phyloP scores from a whole-genome alignment of 495 filamentous ascomycete genomes.

The Podospora appendiculata region DNA sequence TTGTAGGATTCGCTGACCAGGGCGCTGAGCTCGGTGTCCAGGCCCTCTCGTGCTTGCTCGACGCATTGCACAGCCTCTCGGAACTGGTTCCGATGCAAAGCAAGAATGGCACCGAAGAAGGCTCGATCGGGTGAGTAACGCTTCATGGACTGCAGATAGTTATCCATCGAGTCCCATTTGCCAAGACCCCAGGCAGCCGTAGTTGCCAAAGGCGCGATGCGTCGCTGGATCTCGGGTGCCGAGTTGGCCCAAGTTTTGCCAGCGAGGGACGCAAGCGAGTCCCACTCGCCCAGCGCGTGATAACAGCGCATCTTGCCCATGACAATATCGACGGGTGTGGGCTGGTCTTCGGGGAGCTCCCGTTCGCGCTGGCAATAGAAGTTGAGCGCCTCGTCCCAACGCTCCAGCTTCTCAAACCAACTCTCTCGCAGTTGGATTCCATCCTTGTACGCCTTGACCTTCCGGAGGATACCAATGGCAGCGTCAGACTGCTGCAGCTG shows the following conservation, averaged over 20 bases:
- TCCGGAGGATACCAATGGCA: constrained; percentile 90
- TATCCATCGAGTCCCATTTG: constrained; percentile 97
- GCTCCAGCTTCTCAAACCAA: constrained; percentile 96
- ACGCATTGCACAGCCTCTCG: constrained; percentile 78
- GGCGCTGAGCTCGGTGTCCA: constrained; percentile 91
- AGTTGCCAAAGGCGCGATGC: constrained; percentile 86
- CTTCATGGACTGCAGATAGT: constrained; percentile 92
- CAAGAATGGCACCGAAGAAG: constrained; percentile 93
- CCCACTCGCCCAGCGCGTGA: constrained; percentile 96
- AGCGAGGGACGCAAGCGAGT: constrained; percentile 75
- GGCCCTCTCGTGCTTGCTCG: constrained; percentile 80
- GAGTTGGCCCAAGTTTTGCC: constrained; percentile 91
- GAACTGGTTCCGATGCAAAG: constrained; percentile 91
- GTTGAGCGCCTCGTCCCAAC: constrained; percentile 95
- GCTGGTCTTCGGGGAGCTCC: constrained; percentile 51
- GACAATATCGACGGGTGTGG: constrained; percentile 76
- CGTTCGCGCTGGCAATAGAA: constrained; percentile 77
- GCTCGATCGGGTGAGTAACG: constrained; percentile 83
- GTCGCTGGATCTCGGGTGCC: constrained; percentile 69
- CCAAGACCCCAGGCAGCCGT: constrained; percentile 96
- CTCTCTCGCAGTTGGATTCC: constrained; percentile 87
- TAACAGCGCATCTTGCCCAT: constrained; percentile 99
- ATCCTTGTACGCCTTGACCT: constrained; percentile 89
- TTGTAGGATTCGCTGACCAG: constrained; percentile 95
- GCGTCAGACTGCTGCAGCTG: constrained; percentile 96